Base-by-base conservation (phyloP, 768 basidiomycete species). In the Antrodiella citrinella region DNA sequence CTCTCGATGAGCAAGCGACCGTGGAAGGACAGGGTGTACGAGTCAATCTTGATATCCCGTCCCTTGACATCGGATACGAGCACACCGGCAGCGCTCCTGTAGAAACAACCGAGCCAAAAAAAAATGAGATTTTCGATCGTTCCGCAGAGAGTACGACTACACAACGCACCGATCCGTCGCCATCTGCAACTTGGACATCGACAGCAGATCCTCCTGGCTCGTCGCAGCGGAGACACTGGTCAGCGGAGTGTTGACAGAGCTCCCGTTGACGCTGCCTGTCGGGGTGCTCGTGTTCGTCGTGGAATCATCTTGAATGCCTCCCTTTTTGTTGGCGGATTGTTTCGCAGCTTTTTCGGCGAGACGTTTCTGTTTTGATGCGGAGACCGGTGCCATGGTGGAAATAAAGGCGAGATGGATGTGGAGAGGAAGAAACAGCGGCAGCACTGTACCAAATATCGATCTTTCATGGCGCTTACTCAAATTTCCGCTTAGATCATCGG, bases 11-110 rank as follows among this genome's bases (percentile, higher is more conserved):
- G 76, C 23, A 95, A 73, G 44, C 96, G 80, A 20, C 96, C 96
- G 61, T 99, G 96, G 79, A 98, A 99, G 2, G 93, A 96, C 26
- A 99, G 79, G 0, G 94, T 96, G 67, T 82, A 99, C 20, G 84
- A 77, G 62, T 96, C 92, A 60, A 98, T 94, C 72, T 97, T 97
- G 78, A 99, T 86, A 73, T 99, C 96, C 49, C 96, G 85, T 45
- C 85, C 80, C 67, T 97, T 93, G 42, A 76, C 66, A 68, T 99
- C 96, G 13, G 93, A 96, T 42, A 92, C 84, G 22, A 98, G 77
- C 18, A 97, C 94, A 51, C 96, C 96, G 21, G 86, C 77, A 15
- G 92, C 85, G 60, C 87, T 90, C 83, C 90, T 91, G 57, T 26
- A 63, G n/a, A 47, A 52, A 39, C 44, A 42, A 35, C 22, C 24